phyloP scores from a whole-genome alignment of 2,329 filamentous ascomycete genomes.

The Clonostachys rosea region DNA sequence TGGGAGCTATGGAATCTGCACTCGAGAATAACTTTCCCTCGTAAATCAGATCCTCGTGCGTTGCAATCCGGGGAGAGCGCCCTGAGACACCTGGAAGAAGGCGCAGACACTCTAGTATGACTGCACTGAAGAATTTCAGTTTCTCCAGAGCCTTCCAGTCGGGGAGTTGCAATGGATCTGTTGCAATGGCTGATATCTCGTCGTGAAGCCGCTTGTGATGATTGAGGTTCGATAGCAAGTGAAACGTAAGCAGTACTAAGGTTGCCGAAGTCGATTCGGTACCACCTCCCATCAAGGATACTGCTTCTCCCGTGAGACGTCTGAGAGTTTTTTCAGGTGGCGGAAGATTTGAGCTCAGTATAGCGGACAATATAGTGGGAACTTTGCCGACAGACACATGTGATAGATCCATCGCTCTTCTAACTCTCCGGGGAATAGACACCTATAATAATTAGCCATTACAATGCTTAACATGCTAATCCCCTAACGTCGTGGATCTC shows the following conservation, averaged over 20 bases:
- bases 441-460: no score
- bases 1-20: no score
- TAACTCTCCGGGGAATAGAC: no score
- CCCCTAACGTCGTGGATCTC: no score
- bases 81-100: conserved; percentile 20
- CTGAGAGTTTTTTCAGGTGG: no score
- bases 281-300: no score
- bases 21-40: conserved; percentile 9
- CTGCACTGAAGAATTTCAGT: conserved; percentile 26
- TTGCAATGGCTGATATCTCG: conserved; percentile 13
- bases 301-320: no score
- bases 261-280: conserved; percentile 10
- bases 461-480: no score
- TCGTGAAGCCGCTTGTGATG: conserved; percentile 17
- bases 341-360: no score
- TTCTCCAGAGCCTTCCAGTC: conserved; percentile 23
- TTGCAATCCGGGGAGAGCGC: conserved; percentile 14
- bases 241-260: conserved; percentile 24
- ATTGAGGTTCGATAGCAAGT: conserved; percentile 23
- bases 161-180: conserved; percentile 15
- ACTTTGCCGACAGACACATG: no score
- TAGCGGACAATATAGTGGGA: no score
- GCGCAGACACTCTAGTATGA: conserved; percentile 29
- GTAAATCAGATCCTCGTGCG: conserved; percentile 18
- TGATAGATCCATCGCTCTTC: no score